Evolutionary conservation across 1,284 basidiomycete genomes (phyloP).

Genomic region (Irpex lacteus): DNA sequence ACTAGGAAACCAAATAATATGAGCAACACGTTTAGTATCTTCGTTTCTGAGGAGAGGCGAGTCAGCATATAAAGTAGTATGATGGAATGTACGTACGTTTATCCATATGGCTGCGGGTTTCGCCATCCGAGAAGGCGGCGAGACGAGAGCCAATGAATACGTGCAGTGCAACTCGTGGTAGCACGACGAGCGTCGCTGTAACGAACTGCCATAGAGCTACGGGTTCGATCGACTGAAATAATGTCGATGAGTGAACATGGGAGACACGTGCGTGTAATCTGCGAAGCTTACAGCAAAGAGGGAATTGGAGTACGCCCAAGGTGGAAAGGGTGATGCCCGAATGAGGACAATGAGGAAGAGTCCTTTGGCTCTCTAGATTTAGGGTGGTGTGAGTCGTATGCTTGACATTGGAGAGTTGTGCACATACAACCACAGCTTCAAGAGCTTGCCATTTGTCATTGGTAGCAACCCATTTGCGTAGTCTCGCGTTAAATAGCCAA

Average conservation of each 20-base stretch:
- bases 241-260: not conserved
- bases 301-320: conserved; percentile 79
- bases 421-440: conserved; percentile 70
- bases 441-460: conserved; percentile 77
- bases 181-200: conserved; percentile 65
- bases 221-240: conserved; percentile 61
- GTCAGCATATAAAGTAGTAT: not conserved
- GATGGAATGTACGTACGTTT: conserved; percentile 39
- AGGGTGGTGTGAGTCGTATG: not conserved
- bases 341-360: conserved; percentile 77
- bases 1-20: conserved; percentile 57
- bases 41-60: conserved; percentile 44
- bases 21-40: conserved; percentile 59
- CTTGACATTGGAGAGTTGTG: not conserved
- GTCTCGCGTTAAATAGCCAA: conserved; percentile 51
- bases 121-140: conserved; percentile 72
- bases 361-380: conserved; percentile 59
- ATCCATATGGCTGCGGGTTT: conserved; percentile 74
- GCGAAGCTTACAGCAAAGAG: conserved; percentile 68
- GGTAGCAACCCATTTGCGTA: conserved; percentile 56
- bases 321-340: conserved; percentile 79
- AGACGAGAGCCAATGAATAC: conserved; percentile 79
- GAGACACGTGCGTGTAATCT: not conserved
- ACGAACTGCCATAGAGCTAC: conserved; percentile 76
- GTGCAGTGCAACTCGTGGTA: conserved; percentile 69